Evolutionary conservation across 225 moss, liverwort and hornwort genomes (phyloP).

Genomic region (Bryum argenteum): DNA sequence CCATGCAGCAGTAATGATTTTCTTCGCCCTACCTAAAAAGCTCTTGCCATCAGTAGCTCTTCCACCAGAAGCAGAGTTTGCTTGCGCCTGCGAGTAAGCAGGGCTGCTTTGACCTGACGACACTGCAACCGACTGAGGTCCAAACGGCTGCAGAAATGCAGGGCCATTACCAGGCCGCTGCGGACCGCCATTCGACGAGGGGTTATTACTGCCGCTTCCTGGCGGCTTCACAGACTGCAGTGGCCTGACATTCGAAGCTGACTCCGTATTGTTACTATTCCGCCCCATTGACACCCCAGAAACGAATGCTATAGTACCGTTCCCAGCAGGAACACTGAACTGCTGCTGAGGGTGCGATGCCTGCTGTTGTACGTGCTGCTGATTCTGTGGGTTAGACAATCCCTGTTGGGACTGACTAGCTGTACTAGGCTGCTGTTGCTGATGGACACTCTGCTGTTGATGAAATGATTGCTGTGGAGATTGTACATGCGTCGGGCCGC

Average conservation of each 20-base stretch:
- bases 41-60: conserved; percentile 40
- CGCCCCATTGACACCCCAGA: conserved; percentile 38
- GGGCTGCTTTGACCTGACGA: conserved; percentile 43
- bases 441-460: conserved; percentile 34
- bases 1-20: no score
- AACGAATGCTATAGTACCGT: conserved; percentile 38
- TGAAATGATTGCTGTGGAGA: conserved; percentile 41
- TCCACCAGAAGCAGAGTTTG: conserved; percentile 6
- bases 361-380: conserved; percentile 49
- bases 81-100: conserved; percentile 25
- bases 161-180: conserved; percentile 44
- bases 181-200: conserved; percentile 30
- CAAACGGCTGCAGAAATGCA: conserved; percentile 55
- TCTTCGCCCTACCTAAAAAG: conserved; percentile 30
- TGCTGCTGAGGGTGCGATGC: conserved; percentile 42
- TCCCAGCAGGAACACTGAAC: conserved; percentile 35
- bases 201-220: conserved; percentile 27
- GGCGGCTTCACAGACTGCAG: conserved; percentile 42
- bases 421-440: conserved; percentile 46
- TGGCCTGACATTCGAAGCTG: conserved; percentile 35
- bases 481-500: conserved; percentile 47
- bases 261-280: conserved; percentile 34
- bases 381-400: conserved; percentile 26
- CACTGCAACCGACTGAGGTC: conserved; percentile 32
- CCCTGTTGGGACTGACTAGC: conserved; percentile 38